Evolutionary conservation across 768 basidiomycete species (phyloP), one percentile per base, ranked within the genome.

Genomic region (Tulasnella sp.): DNA sequence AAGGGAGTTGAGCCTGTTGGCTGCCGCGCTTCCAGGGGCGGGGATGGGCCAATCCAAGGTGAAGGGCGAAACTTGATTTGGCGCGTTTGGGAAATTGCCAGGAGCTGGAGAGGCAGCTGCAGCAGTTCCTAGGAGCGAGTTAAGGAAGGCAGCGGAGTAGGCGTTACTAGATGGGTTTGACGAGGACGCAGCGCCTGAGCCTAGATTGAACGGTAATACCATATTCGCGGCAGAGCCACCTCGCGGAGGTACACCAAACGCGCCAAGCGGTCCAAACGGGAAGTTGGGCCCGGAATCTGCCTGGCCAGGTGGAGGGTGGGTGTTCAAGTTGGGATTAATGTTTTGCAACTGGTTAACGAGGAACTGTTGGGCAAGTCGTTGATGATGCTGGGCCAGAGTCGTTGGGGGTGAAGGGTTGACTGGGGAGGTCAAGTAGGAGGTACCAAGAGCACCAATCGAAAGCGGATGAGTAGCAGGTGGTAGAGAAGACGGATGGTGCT

Each of bases 401-500:
- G 46, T 37, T 36, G 50, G 29, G 17, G 15, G 34, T 19, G 50
- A 8, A 6, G 50, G 34, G 8, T 23, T 43, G 15, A 34, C 27
- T 25, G 53, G 25, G 6, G 53, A 45, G 15, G 42, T 27, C 23
- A 42, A 35, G 50, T 40, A 39, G 14, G 53, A 55, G 6, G 25
- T 17, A 12, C 39, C 35, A 36, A 52, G 50, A 21, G 25, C 35
- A 15, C 27, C 53, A 9, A 55, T 45, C 8, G 25, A 31, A 27
- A 55, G 53, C 21, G 53, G 53, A 31, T 55, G 53, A n/a, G 53
- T n/a, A 25, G 53, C 25, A 3, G 53, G 53, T n/a, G 53, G 53
- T 15, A 55, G 42, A 15, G 53, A 21, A 6, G 39, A 27, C 29
- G 27, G 23, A 32, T 55, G 53, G 39, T 55, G 17, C n/a, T n/a